phyloP scores from a whole-genome alignment of 1,139 yeast genomes.

The Saccharomyces pastorianus region DNA sequence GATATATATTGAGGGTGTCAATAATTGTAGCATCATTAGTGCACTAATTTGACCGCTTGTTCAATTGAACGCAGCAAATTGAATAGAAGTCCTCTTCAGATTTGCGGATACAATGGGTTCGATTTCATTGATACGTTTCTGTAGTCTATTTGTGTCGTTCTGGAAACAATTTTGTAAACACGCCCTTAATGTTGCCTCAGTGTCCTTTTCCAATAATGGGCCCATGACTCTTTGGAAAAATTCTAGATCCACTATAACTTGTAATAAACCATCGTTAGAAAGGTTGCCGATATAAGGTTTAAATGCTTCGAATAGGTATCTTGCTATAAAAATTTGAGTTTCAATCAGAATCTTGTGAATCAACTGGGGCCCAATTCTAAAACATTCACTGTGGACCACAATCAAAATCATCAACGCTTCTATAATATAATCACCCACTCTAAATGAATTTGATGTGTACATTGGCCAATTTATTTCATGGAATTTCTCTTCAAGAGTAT shows the following conservation, averaged over 20 bases:
- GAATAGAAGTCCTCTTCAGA: constrained; percentile 26
- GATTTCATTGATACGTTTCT: constrained; percentile 26
- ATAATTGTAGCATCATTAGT: too few species aligned
- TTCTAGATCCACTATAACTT: constrained; percentile 34
- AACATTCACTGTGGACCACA: constrained; percentile 44
- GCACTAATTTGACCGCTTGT: background rate
- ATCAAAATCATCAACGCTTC: constrained; percentile 46
- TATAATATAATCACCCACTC: constrained; percentile 42
- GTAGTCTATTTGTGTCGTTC: constrained; percentile 24
- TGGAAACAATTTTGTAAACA: constrained; percentile 31
- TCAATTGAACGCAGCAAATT: constrained; percentile 29
- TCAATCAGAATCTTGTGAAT: constrained; percentile 39
- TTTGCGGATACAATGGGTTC: constrained; percentile 29
- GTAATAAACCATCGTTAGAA: constrained; percentile 33
- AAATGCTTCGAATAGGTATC: constrained; percentile 37
- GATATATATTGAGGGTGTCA: background rate
- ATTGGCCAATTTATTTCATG: constrained; percentile 41
- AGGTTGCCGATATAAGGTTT: constrained; percentile 34
- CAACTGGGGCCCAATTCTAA: constrained; percentile 40
- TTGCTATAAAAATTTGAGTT: constrained; percentile 40
- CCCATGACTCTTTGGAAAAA: constrained; percentile 33
- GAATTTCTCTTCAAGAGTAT: constrained; percentile 43
- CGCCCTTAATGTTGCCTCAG: constrained; percentile 26
- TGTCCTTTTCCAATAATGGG: constrained; percentile 25
- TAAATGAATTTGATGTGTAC: constrained; percentile 33